phyloP scores from a whole-genome alignment of 164 flowering plant species.

The Platanus orientalis region DNA sequence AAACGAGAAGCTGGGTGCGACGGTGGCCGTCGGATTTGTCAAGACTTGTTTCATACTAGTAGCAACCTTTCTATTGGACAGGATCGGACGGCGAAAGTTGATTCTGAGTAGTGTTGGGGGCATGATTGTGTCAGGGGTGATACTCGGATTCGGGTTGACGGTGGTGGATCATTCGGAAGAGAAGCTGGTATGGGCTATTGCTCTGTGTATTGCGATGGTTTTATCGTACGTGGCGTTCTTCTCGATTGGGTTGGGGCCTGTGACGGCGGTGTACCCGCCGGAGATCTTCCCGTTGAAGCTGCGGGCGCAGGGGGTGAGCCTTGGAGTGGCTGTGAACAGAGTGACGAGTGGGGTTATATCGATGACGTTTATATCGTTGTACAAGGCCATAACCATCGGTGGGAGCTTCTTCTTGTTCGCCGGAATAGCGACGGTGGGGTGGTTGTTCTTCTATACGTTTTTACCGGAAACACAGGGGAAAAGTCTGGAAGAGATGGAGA shows the following conservation, averaged over 20 bases:
- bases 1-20: constrained; percentile 3
- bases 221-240: constrained; percentile 23
- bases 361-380: constrained; percentile 13
- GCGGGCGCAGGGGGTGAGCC: constrained; percentile 14
- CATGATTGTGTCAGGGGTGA: constrained; percentile 20
- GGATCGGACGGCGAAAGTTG: constrained; percentile 30
- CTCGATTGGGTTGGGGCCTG: constrained; percentile 14
- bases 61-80: constrained; percentile 29
- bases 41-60: constrained; percentile 30
- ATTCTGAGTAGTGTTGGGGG: constrained; percentile 29
- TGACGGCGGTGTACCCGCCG: constrained; percentile 9
- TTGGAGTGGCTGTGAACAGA: constrained; percentile 13
- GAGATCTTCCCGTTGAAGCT: constrained; percentile 11
- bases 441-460: constrained; percentile 14
- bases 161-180: constrained; percentile 14
- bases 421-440: constrained; percentile 11
- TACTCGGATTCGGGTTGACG: constrained; percentile 16
- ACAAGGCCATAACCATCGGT: constrained; percentile 15
- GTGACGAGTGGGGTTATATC: constrained; percentile 10
- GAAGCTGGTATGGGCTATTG: constrained; percentile 29
- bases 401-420: constrained; percentile 16
- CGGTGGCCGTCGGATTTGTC: constrained; percentile 33
- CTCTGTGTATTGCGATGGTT: constrained; percentile 13
- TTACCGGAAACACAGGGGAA: constrained; percentile 19
- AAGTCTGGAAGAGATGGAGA: constrained; percentile 15